phyloP scores from a whole-genome alignment of 192 early-diverging fungal genomes.

The Radiomyces spectabilis region DNA sequence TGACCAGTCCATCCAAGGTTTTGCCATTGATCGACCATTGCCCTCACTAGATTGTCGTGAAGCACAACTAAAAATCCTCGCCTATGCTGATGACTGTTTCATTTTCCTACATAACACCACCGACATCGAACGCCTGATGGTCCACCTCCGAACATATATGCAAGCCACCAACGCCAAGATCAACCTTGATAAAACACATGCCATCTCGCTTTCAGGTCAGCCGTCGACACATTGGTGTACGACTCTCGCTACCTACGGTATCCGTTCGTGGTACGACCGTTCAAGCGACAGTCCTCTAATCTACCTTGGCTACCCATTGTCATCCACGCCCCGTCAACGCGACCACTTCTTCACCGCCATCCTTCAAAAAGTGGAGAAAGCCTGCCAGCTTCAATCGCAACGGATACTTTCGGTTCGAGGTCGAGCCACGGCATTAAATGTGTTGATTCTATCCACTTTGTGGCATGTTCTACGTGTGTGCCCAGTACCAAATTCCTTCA shows the following conservation, averaged over 20 bases:
- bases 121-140: neutral
- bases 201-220: neutral
- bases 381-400: neutral
- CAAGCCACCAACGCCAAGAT: neutral
- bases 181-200: neutral
- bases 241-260: too few species aligned
- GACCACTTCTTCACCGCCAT: neutral
- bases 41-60: too few species aligned
- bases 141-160: neutral
- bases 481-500: neutral
- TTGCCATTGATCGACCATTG: too few species aligned
- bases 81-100: conserved; percentile 6
- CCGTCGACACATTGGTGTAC: too few species aligned
- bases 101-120: neutral
- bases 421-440: neutral
- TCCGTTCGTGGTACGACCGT: neutral
- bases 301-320: neutral
- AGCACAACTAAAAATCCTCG: too few species aligned
- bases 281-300: neutral
- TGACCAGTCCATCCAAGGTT: neutral
- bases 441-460: neutral
- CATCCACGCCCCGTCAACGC: neutral
- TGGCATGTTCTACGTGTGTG: conserved; percentile 8
- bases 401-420: conserved; percentile 4
- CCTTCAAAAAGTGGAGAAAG: neutral